Conservation (phyloP, 306 rosid species). For the Cercis canadensis region DNA sequence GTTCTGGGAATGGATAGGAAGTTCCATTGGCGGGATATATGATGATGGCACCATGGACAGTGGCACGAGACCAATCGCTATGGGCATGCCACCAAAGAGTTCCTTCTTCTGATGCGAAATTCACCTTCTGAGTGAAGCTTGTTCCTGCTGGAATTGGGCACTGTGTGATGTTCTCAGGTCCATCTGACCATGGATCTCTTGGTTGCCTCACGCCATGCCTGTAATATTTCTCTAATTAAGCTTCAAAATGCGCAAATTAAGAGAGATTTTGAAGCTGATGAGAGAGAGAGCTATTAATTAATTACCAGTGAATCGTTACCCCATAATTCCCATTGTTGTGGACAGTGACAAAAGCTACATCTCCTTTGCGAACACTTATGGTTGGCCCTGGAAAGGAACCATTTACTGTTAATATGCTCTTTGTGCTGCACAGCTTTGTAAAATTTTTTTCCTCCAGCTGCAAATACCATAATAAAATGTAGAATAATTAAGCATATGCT, state of each 20-base stretch:
- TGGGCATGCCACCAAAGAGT: conserved; percentile 69
- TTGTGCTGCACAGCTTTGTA: conserved; percentile 18
- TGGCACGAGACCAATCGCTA: conserved; percentile 55
- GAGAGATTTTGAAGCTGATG: too few relatives aligned
- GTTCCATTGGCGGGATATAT: conserved; percentile 37
- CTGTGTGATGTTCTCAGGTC: conserved; percentile 47
- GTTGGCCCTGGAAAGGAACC: conserved; percentile 32
- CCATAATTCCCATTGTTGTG: conserved; percentile 29
- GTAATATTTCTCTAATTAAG: neutral
- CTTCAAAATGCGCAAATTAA: too few relatives aligned
- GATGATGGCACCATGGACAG: conserved; percentile 54
- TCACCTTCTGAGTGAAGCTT: conserved; percentile 26
- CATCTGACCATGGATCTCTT: conserved; percentile 49
- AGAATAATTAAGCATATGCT: too few relatives aligned
- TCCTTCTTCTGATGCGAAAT: conserved; percentile 40
- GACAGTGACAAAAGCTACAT: neutral
- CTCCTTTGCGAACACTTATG: neutral
- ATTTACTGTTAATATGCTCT: conserved; percentile 26
- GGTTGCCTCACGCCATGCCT: conserved; percentile 50
- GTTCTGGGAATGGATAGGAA: conserved; percentile 41
- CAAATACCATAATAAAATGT: neutral
- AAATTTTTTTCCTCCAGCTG: neutral
- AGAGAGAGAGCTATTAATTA: neutral
- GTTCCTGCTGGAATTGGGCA: conserved; percentile 45
- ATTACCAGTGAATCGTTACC: conserved; percentile 46